phyloP scores from a whole-genome alignment of 257 asterid species.

The Mitragyna speciosa region DNA sequence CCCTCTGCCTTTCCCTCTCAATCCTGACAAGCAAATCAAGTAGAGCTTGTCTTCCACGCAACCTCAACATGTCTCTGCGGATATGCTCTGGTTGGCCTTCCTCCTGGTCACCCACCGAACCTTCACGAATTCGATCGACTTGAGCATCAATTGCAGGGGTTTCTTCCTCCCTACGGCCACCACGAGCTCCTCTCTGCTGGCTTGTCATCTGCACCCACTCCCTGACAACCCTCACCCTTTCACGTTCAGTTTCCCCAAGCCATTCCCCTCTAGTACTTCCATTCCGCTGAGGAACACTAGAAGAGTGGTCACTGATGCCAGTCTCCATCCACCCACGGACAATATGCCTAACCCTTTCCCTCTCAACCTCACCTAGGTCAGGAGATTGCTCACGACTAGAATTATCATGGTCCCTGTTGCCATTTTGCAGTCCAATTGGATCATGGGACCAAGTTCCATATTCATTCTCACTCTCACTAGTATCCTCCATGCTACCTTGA shows the following conservation, averaged over 20 bases:
- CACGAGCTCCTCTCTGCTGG: slow-evolving; percentile 75
- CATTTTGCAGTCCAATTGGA: slow-evolving; percentile 45
- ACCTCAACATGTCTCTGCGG: slow-evolving; percentile 77
- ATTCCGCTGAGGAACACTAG: slow-evolving; percentile 63
- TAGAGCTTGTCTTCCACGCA: slow-evolving; percentile 84
- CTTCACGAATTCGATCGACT: slow-evolving; percentile 55
- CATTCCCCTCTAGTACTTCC: slow-evolving; percentile 74
- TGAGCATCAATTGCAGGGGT: slow-evolving; percentile 40
- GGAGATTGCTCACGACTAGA: slow-evolving; percentile 94
- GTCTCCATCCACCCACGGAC: slow-evolving; percentile 98
- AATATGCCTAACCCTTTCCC: slow-evolving; percentile 94
- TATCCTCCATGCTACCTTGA: slow-evolving; percentile 55
- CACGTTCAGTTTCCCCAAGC: slow-evolving; percentile 96
- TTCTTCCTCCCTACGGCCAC: slow-evolving; percentile 57
- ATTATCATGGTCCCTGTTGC: slow-evolving; percentile 46
- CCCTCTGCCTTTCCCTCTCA: slow-evolving; percentile 84
- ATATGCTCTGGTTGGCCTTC: slow-evolving; percentile 79
- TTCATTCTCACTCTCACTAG: slow-evolving; percentile 64
- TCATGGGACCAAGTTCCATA: slow-evolving; percentile 58
- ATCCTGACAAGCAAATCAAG: slow-evolving; percentile 80
- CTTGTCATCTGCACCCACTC: slow-evolving; percentile 96
- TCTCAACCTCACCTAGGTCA: slow-evolving; percentile 80
- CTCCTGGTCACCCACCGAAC: slow-evolving; percentile 47
- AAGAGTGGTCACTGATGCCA: slow-evolving; percentile 62
- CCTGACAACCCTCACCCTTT: slow-evolving; percentile 90